Conservation (phyloP, 139 green algal genomes). For the Yamagishiella unicocca region DNA sequence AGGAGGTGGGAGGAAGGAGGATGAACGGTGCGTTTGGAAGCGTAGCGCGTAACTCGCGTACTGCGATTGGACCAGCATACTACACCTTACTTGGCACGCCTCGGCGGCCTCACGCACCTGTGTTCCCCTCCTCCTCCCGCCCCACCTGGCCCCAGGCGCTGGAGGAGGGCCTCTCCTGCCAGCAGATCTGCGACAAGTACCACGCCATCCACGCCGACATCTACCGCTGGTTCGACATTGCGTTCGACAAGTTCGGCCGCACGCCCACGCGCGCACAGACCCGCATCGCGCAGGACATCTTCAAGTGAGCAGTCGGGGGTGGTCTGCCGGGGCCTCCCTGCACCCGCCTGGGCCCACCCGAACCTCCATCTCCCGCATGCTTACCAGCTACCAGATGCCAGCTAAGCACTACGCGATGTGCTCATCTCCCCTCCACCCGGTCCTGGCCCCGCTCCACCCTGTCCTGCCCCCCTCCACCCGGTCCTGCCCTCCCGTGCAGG, state of each 20-base stretch:
- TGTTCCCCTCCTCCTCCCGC: not conserved
- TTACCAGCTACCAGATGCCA: no score
- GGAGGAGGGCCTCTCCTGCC: slow-evolving; percentile 92
- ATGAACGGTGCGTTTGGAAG: no score
- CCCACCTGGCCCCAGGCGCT: slow-evolving; percentile 73
- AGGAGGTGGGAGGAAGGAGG: no score
- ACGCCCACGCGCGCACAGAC: slow-evolving; percentile 86
- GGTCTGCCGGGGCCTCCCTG: not conserved
- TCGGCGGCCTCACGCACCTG: no score
- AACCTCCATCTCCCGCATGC: not conserved
- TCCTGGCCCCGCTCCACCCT: not conserved
- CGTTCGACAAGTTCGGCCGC: slow-evolving; percentile 95
- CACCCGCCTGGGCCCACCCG: no score
- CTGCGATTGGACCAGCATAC: no score
- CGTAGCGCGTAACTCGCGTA: no score
- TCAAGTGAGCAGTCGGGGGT: slow-evolving; percentile 14
- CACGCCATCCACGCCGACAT: slow-evolving; percentile 93
- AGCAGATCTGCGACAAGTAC: slow-evolving; percentile 99
- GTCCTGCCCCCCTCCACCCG: not conserved
- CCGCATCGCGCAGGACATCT: slow-evolving; percentile 38
- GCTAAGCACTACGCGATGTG: no score
- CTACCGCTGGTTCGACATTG: slow-evolving; percentile 98
- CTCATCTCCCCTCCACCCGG: no score
- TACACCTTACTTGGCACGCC: no score
- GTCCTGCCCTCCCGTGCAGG: not conserved